Evolutionary conservation across 768 basidiomycete genomes (phyloP).

Genomic region (Agaricus blazei): DNA sequence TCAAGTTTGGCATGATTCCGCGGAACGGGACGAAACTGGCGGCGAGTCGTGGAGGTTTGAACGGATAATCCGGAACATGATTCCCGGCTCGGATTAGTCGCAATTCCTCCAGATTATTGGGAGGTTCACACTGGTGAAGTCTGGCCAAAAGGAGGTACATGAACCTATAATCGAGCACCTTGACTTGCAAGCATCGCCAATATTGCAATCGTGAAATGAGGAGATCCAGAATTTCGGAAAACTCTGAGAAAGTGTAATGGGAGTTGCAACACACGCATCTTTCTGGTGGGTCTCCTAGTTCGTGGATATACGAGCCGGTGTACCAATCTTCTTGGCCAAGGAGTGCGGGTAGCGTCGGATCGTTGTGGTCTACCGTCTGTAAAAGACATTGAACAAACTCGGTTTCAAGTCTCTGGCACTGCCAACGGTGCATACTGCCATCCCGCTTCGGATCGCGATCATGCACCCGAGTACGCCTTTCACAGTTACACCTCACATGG

Average conservation of each 20-base stretch:
- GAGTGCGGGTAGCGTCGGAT: not conserved
- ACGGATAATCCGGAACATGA: conserved; percentile 23
- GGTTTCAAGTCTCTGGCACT: conserved; percentile 14
- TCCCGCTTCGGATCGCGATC: not conserved
- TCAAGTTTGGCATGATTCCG: conserved; percentile 49
- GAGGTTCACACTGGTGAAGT: conserved; percentile 37
- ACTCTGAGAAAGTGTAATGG: conserved; percentile 27
- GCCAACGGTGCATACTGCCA: not conserved
- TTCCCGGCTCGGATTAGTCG: conserved; percentile 53
- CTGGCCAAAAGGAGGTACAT: conserved; percentile 39
- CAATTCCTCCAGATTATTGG: conserved; percentile 50
- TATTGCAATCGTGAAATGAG: conserved; percentile 48
- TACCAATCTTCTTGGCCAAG: conserved; percentile 5
- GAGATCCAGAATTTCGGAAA: conserved; percentile 33
- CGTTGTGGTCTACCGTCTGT: conserved; percentile 8
- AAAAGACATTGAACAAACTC: conserved; percentile 13
- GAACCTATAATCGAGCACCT: conserved; percentile 40
- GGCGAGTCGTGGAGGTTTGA: conserved; percentile 36
- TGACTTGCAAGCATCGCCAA: conserved; percentile 48
- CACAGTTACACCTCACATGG: conserved; percentile 8
- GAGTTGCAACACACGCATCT: not conserved
- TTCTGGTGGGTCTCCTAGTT: not conserved
- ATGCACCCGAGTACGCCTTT: conserved; percentile 19
- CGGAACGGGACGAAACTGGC: conserved; percentile 46
- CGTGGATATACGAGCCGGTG: conserved; percentile 8